Conservation (phyloP, 441 rosid genomes). For the Viola pubescens region DNA sequence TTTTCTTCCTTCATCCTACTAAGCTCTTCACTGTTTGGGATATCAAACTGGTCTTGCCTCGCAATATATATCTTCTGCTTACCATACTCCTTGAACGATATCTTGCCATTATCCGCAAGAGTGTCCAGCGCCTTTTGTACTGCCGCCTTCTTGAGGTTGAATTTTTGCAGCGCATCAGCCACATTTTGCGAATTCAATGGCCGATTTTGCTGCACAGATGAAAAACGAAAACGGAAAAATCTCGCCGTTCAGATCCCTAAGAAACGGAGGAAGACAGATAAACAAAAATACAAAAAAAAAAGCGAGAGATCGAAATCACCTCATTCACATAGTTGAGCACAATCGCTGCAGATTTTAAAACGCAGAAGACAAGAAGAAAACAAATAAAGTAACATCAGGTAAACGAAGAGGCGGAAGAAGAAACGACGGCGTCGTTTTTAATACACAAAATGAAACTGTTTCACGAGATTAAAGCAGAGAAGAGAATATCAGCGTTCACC, state of each 20-base stretch:
- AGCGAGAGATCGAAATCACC: constrained; percentile 33
- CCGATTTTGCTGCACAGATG: constrained; percentile 59
- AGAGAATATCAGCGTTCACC: constrained; percentile 25
- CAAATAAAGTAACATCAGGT: not conserved
- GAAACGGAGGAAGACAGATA: not conserved
- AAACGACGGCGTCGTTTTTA: too few species aligned
- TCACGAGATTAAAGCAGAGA: too few species aligned
- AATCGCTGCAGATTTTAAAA: constrained; percentile 45
- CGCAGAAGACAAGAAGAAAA: constrained; percentile 6
- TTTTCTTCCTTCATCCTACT: constrained; percentile 74
- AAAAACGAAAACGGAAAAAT: not conserved
- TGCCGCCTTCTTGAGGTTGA: constrained; percentile 78
- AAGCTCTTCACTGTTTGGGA: constrained; percentile 79
- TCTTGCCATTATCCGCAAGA: constrained; percentile 64
- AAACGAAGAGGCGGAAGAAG: too few species aligned
- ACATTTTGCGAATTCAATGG: constrained; percentile 81
- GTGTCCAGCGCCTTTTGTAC: constrained; percentile 75
- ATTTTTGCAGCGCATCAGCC: constrained; percentile 85
- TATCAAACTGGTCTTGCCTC: constrained; percentile 80
- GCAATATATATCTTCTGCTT: constrained; percentile 90
- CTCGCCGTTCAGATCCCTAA: not conserved
- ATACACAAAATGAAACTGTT: too few species aligned
- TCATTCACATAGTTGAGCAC: constrained; percentile 87
- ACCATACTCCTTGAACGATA: constrained; percentile 85
- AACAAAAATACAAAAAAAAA: not conserved